Evolutionary conservation across 306 rosid species (phyloP).

Genomic region (Cucumis hystrix): DNA sequence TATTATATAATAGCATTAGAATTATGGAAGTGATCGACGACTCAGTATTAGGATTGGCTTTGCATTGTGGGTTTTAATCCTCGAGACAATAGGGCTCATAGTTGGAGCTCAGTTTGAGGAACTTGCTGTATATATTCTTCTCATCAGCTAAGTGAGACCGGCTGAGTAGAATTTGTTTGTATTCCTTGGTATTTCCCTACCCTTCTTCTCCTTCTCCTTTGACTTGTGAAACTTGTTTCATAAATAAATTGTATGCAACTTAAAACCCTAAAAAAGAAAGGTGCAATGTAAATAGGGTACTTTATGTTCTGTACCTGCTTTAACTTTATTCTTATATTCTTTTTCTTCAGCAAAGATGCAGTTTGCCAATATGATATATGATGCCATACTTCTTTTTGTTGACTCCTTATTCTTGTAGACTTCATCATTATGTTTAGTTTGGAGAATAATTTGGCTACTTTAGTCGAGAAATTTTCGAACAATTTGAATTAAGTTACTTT

Average conservation of each 20-base stretch:
- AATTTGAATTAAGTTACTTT: not conserved
- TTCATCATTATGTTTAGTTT: not conserved
- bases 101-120: conserved; percentile 22
- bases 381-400: not conserved
- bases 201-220: not conserved
- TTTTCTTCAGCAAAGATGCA: not conserved
- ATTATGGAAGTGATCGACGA: not conserved
- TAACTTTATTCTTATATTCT: not conserved
- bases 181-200: conserved; percentile 23
- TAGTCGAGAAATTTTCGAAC: not conserved
- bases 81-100: not conserved
- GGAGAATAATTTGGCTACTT: not conserved
- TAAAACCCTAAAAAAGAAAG: not conserved
- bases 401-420: not conserved
- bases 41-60: conserved; percentile 19
- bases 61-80: conserved; percentile 15
- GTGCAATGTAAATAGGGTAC: conserved; percentile 9
- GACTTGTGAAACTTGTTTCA: conserved; percentile 36
- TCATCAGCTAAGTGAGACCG: conserved; percentile 23
- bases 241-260: conserved; percentile 55
- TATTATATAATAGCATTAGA: not conserved
- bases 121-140: conserved; percentile 55
- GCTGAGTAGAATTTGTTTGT: conserved; percentile 49
- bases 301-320: not conserved
- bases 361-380: not conserved